Conservation (phyloP, 2,329 filamentous ascomycete species). For the Chrysoporthe cubensis region DNA sequence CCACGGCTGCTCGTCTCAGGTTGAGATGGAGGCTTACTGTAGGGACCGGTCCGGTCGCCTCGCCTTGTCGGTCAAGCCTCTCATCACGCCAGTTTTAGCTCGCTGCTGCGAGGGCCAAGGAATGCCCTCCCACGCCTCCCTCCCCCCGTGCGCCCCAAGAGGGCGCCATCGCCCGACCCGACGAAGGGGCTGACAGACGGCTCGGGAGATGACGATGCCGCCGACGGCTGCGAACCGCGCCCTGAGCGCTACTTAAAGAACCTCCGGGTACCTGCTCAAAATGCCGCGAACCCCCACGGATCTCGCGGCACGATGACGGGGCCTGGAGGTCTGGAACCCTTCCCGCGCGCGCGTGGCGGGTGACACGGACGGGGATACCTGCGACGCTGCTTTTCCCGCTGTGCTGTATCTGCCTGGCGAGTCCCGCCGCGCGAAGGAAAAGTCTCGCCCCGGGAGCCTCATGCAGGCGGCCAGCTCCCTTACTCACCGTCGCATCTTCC, state of each 20-base stretch:
- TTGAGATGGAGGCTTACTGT: background rate
- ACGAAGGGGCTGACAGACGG: background rate
- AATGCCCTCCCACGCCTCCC: too few species aligned
- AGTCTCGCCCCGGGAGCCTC: background rate
- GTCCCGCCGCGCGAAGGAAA: background rate
- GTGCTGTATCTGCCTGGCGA: background rate
- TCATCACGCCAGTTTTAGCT: constrained; percentile 16
- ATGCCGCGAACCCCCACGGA: constrained; percentile 25
- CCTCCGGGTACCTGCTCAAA: constrained; percentile 7
- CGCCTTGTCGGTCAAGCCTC: constrained; percentile 8
- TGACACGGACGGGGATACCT: background rate
- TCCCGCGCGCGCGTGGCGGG: background rate
- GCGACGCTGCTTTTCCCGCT: background rate
- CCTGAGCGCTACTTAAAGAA: background rate
- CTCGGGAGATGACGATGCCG: background rate
- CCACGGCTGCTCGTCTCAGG: background rate
- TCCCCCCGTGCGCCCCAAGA: background rate
- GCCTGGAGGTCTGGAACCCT: background rate
- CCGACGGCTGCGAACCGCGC: background rate
- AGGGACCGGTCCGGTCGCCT: background rate
- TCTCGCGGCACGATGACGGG: constrained; percentile 7
- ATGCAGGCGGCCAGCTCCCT: constrained; percentile 15
- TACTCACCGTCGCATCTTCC: constrained; percentile 14
- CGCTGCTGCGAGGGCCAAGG: background rate
- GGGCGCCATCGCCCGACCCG: background rate